Evolutionary conservation across 2,329 filamentous ascomycete species (phyloP).

Genomic region (Fusarium praegraminearum): DNA sequence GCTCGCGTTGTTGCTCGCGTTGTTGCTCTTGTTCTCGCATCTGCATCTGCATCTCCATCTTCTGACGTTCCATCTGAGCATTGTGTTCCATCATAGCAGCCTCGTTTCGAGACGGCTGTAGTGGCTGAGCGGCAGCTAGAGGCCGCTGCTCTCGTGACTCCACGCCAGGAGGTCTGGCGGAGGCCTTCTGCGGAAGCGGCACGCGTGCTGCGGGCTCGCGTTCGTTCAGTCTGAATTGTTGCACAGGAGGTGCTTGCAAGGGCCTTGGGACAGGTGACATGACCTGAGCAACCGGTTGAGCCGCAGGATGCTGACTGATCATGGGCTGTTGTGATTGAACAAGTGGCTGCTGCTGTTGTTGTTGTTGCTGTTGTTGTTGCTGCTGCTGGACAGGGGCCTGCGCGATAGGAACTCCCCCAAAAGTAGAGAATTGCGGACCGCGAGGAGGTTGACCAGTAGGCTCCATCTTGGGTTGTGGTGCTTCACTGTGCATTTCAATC

Average conservation of each 20-base stretch:
- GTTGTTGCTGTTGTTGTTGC: slow-evolving; percentile 50
- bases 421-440: slow-evolving; percentile 57
- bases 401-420: slow-evolving; percentile 60
- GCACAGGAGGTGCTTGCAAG: slow-evolving; percentile 59
- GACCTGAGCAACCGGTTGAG: slow-evolving; percentile 56
- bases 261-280: slow-evolving; percentile 62
- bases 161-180: slow-evolving; percentile 47
- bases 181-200: slow-evolving; percentile 57
- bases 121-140: slow-evolving; percentile 53
- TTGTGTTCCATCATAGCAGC: slow-evolving; percentile 49
- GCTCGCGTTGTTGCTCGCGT: slow-evolving; percentile 49
- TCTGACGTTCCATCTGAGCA: slow-evolving; percentile 50
- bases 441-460: slow-evolving; percentile 50
- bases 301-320: slow-evolving; percentile 53
- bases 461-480: slow-evolving; percentile 61
- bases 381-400: slow-evolving; percentile 55
- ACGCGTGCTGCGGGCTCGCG: slow-evolving; percentile 53
- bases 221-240: slow-evolving; percentile 57
- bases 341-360: slow-evolving; percentile 45
- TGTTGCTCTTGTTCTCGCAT: slow-evolving; percentile 49
- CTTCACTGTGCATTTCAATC: slow-evolving; percentile 60
- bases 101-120: slow-evolving; percentile 51
- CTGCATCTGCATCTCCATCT: slow-evolving; percentile 50
- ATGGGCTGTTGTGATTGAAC: slow-evolving; percentile 50
- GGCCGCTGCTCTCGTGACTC: slow-evolving; percentile 53